phyloP scores from a whole-genome alignment of 2,329 filamentous ascomycete genomes.

The Nemania serpens region DNA sequence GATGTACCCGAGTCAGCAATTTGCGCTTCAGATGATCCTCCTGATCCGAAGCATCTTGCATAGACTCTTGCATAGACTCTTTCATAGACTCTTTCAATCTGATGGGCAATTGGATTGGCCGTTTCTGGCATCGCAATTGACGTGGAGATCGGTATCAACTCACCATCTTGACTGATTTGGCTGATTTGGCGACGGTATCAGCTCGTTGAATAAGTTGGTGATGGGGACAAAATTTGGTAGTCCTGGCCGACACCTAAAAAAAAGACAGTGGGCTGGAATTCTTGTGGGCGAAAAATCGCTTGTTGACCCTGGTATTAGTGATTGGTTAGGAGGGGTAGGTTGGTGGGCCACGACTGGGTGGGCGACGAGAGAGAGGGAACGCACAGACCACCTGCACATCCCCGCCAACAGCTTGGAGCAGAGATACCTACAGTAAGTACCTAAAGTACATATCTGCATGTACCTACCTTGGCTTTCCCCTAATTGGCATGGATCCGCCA shows the following conservation, averaged over 20 bases:
- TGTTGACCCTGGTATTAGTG: conserved; percentile 16
- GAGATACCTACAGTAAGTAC: not conserved
- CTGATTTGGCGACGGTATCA: conserved; percentile 45
- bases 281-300: conserved; percentile 47
- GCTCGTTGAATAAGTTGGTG: conserved; percentile 31
- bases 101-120: conserved; percentile 36
- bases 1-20: conserved; percentile 94
- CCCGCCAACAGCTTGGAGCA: too few species aligned
- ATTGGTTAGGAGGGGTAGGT: conserved; percentile 21
- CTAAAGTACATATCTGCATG: not conserved
- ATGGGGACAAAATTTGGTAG: conserved; percentile 23
- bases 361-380: conserved; percentile 32
- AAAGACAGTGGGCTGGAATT: conserved; percentile 38
- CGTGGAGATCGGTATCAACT: conserved; percentile 54
- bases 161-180: conserved; percentile 70
- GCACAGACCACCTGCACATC: conserved; percentile 26
- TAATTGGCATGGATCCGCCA: not conserved
- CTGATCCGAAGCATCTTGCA: conserved; percentile 97
- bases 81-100: not conserved
- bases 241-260: conserved; percentile 24
- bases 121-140: conserved; percentile 41
- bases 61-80: conserved; percentile 65
- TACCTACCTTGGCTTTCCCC: too few species aligned
- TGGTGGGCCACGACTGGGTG: conserved; percentile 45
- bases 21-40: conserved; percentile 85